Evolutionary conservation across 768 basidiomycete genomes (phyloP).

Genomic region (Suillus hirtellus): DNA sequence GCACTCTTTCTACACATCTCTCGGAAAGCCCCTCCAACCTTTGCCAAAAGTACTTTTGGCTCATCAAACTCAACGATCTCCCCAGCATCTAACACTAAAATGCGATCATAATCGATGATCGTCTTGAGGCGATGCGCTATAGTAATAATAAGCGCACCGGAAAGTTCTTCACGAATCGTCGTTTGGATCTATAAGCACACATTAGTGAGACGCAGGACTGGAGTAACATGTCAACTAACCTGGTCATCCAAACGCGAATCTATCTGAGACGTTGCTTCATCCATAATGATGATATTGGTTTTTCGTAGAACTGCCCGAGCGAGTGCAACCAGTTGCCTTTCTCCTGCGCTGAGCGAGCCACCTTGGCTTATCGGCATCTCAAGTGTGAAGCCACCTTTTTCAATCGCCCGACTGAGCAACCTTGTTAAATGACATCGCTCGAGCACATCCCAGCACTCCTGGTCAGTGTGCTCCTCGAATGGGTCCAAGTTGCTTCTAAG

Average conservation of each 20-base stretch:
- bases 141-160: constrained; percentile 72
- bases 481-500: constrained; percentile 76
- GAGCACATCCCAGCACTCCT: constrained; percentile 66
- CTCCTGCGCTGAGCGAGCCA: constrained; percentile 72
- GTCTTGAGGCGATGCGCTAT: constrained; percentile 83
- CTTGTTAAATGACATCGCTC: constrained; percentile 61
- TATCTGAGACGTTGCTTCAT: constrained; percentile 79
- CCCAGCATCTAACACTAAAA: constrained; percentile 75
- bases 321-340: constrained; percentile 72
- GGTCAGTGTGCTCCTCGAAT: constrained; percentile 53
- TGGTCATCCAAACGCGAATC: constrained; percentile 70
- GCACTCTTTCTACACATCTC: constrained; percentile 68
- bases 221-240: constrained; percentile 34
- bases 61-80: constrained; percentile 75
- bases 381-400: constrained; percentile 34
- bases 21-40: constrained; percentile 59
- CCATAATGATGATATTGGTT: constrained; percentile 70
- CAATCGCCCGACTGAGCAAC: constrained; percentile 38
- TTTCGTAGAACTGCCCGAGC: constrained; percentile 67
- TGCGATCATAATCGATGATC: constrained; percentile 71
- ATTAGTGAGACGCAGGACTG: not conserved
- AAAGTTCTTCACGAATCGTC: constrained; percentile 73
- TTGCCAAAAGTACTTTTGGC: constrained; percentile 55
- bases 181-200: constrained; percentile 57
- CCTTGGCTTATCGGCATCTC: constrained; percentile 63